Evolutionary conservation across 148 eudicot species (phyloP), one percentile per base, ranked within the genome.

Genomic region (Rhododendron simsii): DNA sequence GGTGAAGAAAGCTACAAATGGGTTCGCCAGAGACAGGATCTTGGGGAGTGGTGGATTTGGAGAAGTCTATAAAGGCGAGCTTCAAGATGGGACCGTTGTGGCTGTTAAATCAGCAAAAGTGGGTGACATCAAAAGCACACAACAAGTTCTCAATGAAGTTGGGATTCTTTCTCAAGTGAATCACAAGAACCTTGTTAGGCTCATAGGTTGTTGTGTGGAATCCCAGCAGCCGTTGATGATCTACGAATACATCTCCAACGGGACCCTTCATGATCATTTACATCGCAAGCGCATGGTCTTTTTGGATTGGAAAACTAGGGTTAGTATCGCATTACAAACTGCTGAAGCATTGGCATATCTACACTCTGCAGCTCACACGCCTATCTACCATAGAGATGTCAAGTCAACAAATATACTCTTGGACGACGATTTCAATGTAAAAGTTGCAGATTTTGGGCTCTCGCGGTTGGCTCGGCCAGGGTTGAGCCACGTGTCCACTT

Each of bases 401-500:
- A 90, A 90, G 86, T 90, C 91, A 4, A 86, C 86, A 23, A 90
- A 90, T n/a, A 90, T 90, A 88, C 91, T 90, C 61, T 76, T 90
- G 65, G 91, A 90, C 14, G 84, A 86, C n/a, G 83, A 80, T 0
- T 84, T 83, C 84, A 88, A 86, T 63, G 91, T 81, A 9, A 90
- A 88, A 86, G 90, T 90, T 73, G 51, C 91, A 7, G 91, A 90
- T 82, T 90, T 90, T 59, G 91, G 91, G 35, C 67, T 88, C 44
- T 90, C 90, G 1, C 85, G 90, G 80, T 84, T 90, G 88, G 90
- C 90, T 55, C 63, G 28, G 44, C 88, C 89, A 3, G 91, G 90
- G 35, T 35, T 88, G 71, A 90, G 91, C 59, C 90, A 86, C 10
- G 87, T 90, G 26, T 86, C 91, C 21, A 88, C 91, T 12, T 88